Conservation (phyloP, 2,329 filamentous ascomycete genomes). For the Beauveria medogensis region DNA sequence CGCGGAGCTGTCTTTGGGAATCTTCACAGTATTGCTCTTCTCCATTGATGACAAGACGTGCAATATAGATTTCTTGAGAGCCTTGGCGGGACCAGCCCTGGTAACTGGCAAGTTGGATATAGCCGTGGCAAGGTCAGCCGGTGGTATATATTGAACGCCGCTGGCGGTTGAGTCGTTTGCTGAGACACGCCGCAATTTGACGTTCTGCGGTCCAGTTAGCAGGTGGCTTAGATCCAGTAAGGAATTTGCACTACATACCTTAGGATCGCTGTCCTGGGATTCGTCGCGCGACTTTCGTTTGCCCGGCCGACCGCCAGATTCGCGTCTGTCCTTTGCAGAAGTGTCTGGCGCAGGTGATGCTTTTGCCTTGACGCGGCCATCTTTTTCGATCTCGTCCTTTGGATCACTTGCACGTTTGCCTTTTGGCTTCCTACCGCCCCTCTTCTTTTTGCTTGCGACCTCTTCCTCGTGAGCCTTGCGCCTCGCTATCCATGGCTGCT, state of each 20-base stretch:
- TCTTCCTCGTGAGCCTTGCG: constrained; percentile 56
- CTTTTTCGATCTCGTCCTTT: constrained; percentile 51
- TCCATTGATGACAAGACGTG: constrained; percentile 58
- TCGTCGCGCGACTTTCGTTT: constrained; percentile 54
- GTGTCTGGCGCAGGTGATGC: constrained; percentile 29
- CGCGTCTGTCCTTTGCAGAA: constrained; percentile 32
- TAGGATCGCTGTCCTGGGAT: constrained; percentile 42
- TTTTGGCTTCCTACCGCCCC: constrained; percentile 54
- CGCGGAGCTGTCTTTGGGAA: constrained; percentile 55
- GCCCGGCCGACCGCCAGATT: constrained; percentile 26
- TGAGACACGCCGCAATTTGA: constrained; percentile 45
- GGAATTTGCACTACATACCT: constrained; percentile 30
- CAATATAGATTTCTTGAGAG: constrained; percentile 61
- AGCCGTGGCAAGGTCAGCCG: constrained; percentile 41
- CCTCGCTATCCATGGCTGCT: constrained; percentile 76
- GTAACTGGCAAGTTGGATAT: constrained; percentile 50
- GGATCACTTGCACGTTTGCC: constrained; percentile 58
- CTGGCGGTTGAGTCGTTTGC: constrained; percentile 36
- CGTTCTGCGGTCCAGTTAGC: constrained; percentile 24
- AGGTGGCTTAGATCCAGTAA: not conserved
- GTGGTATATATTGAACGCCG: constrained; percentile 37
- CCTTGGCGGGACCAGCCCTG: constrained; percentile 62
- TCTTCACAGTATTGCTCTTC: constrained; percentile 54
- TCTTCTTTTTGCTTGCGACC: constrained; percentile 48
- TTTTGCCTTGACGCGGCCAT: constrained; percentile 15